Base-by-base conservation (phyloP, 2,329 filamentous ascomycete genomes). In the Fusarium redolens region DNA sequence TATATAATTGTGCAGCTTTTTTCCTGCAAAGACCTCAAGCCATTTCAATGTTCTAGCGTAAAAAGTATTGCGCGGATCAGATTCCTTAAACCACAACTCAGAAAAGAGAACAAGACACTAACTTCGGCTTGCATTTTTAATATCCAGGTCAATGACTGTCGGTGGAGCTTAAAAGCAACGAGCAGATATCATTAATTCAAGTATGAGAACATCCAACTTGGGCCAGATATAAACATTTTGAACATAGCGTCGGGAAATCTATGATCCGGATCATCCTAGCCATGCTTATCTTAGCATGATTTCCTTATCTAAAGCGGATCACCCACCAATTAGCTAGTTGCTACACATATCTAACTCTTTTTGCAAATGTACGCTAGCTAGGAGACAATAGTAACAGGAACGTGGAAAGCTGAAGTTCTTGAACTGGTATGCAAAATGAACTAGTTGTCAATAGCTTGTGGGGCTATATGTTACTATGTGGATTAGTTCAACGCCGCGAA, bases 81-180 rank as follows among this genome's bases (percentile, higher is more conserved):
- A 17, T 37, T 18, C 15, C 17, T 18, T 18, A 13, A 38, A 18
- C 9, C 5, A 18, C 37, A 5, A 38, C 18, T 2, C 11, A 20
- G 18, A 14, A 14, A 28, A 20, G 7, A 20, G 3, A 20, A 8
- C 0, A 28, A 28, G 22, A 28, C 4, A 1, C 6, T 10, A 20
- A 28, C 0, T 14, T 5, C 8, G 5, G 25, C 12, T 14, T 0
- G 18, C 13, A 1, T 10, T 9, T 9, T 8, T 3, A 28, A 10
- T 14, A 47, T n/a, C 1, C 2, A 30, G 1, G 3, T 11, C 18
- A 6, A 48, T 5, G 12, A 5, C 6, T 17, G 4, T 8, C 15
- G 3, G 7, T 12, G 20, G 3, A 28, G 13, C 11, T 37, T 2
- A 4, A 17, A 7, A 38, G 20, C 18, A n/a, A 8, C 12, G 9